phyloP scores from a whole-genome alignment of 441 rosid species.

The Brassica balearica region DNA sequence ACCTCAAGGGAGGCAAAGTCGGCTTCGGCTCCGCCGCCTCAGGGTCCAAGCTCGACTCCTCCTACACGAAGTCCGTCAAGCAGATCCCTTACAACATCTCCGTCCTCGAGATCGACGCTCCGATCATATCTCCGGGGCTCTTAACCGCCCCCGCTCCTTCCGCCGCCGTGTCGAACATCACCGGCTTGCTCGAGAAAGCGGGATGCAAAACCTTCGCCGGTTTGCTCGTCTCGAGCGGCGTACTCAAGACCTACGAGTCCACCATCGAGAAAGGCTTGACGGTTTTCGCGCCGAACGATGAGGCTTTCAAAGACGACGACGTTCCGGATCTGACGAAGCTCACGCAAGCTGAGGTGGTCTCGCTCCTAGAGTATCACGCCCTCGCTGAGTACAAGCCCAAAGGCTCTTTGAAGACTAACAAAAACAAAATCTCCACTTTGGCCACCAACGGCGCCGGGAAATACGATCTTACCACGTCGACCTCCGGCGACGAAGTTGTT shows the following conservation, averaged over 20 bases:
- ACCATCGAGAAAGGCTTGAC: constrained; percentile 79
- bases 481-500: constrained; percentile 74
- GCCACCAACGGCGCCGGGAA: constrained; percentile 79
- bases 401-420: constrained; percentile 70
- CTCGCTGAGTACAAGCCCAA: constrained; percentile 65
- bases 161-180: constrained; percentile 67
- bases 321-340: constrained; percentile 84
- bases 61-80: constrained; percentile 74
- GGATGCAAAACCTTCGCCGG: constrained; percentile 85
- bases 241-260: constrained; percentile 69
- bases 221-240: constrained; percentile 70
- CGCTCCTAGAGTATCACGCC: constrained; percentile 82
- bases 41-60: constrained; percentile 84
- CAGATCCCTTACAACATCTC: constrained; percentile 88
- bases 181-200: constrained; percentile 81
- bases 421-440: constrained; percentile 63
- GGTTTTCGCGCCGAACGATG: constrained; percentile 86
- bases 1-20: constrained; percentile 84
- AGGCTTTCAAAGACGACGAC: constrained; percentile 77
- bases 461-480: constrained; percentile 63
- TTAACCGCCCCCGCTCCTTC: constrained; percentile 76
- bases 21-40: constrained; percentile 84
- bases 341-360: constrained; percentile 70
- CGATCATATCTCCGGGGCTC: constrained; percentile 77
- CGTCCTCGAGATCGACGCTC: constrained; percentile 63